These are phyloP conservation scores for Malania oleifera DNA, from an alignment of 164 flowering plant genomes.

Conservation along the genomic window DNA sequence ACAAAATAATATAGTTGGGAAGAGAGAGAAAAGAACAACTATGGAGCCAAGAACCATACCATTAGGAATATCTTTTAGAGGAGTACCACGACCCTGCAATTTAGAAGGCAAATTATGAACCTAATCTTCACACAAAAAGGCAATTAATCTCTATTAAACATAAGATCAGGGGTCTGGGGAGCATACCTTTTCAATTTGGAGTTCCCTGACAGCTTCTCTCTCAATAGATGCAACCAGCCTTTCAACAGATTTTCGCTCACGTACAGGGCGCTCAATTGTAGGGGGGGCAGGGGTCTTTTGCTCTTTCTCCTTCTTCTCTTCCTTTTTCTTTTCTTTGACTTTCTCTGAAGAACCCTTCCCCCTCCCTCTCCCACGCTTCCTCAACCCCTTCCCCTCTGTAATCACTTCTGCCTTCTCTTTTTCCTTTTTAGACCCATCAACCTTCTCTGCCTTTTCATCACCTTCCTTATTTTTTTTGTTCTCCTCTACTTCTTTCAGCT, in stretches of 20 bases:
- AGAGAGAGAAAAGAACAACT: neutral
- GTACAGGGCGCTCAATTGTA: conserved; percentile 59
- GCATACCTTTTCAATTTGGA: conserved; percentile 63
- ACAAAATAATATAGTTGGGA: conserved; percentile 2
- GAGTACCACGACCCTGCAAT: conserved; percentile 81
- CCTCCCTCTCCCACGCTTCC: conserved; percentile 17
- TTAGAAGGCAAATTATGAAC: conserved; percentile 10
- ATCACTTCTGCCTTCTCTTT: conserved; percentile 11
- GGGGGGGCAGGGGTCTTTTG: conserved; percentile 43
- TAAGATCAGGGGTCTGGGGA: no score
- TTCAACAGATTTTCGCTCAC: conserved; percentile 68
- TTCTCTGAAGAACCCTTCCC: conserved; percentile 15
- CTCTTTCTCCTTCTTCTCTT: conserved; percentile 35
- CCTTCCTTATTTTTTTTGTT: conserved; percentile 11
- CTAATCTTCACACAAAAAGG: neutral
- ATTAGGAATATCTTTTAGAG: conserved; percentile 87
- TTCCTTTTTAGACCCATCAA: neutral
- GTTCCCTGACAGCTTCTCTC: conserved; percentile 46
- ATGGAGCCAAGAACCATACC: conserved; percentile 32
- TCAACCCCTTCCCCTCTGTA: conserved; percentile 14
- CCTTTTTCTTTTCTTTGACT: conserved; percentile 22
- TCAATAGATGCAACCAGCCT: conserved; percentile 73
- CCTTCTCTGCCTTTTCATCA: conserved; percentile 12
- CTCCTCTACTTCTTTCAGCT: neutral
- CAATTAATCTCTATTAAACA: neutral